Evolutionary conservation across 2,329 filamentous ascomycete genomes (phyloP), one percentile per base, ranked within the genome.

Genomic region (Neurospora sp.): DNA sequence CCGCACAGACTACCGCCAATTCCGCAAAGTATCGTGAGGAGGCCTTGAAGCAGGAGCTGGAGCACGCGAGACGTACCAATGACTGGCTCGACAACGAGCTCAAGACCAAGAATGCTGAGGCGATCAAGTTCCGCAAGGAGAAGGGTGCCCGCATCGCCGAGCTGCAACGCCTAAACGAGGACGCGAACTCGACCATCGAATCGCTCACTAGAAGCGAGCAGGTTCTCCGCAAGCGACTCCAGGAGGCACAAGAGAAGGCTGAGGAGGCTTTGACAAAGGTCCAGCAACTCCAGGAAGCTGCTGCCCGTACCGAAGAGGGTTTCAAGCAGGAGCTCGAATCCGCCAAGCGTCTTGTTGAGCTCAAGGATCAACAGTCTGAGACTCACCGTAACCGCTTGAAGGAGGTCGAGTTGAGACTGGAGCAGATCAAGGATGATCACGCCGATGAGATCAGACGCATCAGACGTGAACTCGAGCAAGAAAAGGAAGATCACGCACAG

Each of bases 1-100:
- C 89, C 62, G 89, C 93, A 33, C 92, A 94, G 78, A 92, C 92
- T 36, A 88, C 91, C 33, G 88, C 91, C 2, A 92, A 90, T 52
- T 92, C 89, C 70, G 89, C 93, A 72, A 96, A 93, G 76, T 97
- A 97, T 83, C 90, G 92, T 73, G 93, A 97, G 79, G 93, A 97
- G 77, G 91, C 89, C 38, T 83, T 98, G 12, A 90, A 96, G 79
- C 94, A 97, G 79, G 94, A 98, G 79, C 86, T 98, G 41, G 93
- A 97, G 57, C 85, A 96, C 69, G 88, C 95, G 19, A 93, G 93
- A 78, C 91, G 91, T 76, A 97, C 93, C 82, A 92, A 92, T 73
- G 95, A 98, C 75, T 99, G 93, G 92, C 91, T 96, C 69, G 93
- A 97, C 77, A 89, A 86, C 57, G 96, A 99, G 79, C 86, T 98